Base-by-base conservation (phyloP, 306 rosid genomes). In the Arachis hypogaea region DNA sequence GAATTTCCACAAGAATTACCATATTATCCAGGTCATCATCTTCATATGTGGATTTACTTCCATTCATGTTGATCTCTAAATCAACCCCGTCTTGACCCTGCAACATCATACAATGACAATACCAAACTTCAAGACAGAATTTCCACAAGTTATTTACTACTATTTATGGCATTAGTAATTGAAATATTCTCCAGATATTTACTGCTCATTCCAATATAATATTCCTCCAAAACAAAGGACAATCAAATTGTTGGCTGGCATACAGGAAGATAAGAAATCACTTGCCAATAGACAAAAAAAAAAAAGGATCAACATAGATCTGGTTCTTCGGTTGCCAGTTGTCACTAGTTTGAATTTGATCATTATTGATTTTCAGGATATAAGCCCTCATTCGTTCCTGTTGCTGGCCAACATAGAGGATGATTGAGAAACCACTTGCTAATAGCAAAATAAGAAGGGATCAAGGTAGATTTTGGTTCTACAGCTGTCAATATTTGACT, bases 41-140 rank as follows among this genome's bases (percentile, higher is more conserved):
- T 77, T 92, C 92, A 80, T 49, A 82, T 82, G 66, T 82, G 28
- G 90, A 81, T 85, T 87, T 88, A 79, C 84, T 86, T 79, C 89
- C 98, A 82, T 95, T 94, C 55, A 84, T 83, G 80, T 89, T 92
- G 85, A 92, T 95, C 89, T 95, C 99, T 66, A 95, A 78, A 71
- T 95, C 98, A 82, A 86, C 89, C 71, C 95, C 95, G 66, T 95
- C 98, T 83, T 91, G 96, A 80, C 90, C 96, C 96, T 92, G 82
- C 62, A 77, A 44, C 74, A 80, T 47, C 77, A 68, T 47, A 38
- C 62, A 73, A 80, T 74, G 58, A 51, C 63, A 66, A 72, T 14
- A 11, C 58, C 78, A 11, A 68, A 45, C 72, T 61, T 71, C 7
- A 70, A 42, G 78, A 64, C 66, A 47, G 63, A 73, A 44, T 43